Evolutionary conservation across 139 green algal genomes (phyloP), one percentile per base, ranked within the genome.

Genomic region (Picochlorum sp.): DNA sequence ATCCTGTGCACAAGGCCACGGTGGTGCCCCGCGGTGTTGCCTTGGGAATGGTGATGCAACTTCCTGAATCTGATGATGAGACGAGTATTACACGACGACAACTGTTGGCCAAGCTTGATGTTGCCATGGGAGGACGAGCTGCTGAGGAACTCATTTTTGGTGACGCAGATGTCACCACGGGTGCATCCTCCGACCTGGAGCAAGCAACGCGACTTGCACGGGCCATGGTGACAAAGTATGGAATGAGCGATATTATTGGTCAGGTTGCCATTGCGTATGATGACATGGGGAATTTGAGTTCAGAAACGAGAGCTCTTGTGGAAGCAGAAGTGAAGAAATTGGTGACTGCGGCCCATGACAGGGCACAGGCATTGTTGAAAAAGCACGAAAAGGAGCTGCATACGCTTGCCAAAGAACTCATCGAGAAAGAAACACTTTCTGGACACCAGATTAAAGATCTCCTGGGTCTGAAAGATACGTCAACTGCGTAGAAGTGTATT

Each of bases 111-210:
- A 85, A 89, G 37, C 77, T 99, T 59, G 94, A 97, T 67, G 92
- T 98, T 45, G 93, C 83, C 81, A 98, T 99, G 94, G 93, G 92
- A 14, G 92, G 91, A 14, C 76, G 92, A 7, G 91, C 95, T 16
- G 91, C 91, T 3, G 92, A 97, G 77, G 91, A 96, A 79, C 76
- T 98, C 8, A 94, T 98, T 55, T 98, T 98, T 69, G 70, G 86
- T 18, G 66, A 79, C 16, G 79, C 81, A 50, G 70, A 87, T 24
- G 75, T 87, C 41, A 87, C 80, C 13, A 82, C 77, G 7, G 82
- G 82, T 10, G 82, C 82, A 9, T 77, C 60, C 18, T 77, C 61
- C 37, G 77, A 95, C 65, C 63, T 95, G 2, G 90, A 98, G 69
- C 75, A 85, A 67, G 89, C 88, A 4, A 90, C 81, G 3, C 68